Base-by-base conservation (phyloP, 768 basidiomycete species). In the Serendipita sp. region DNA sequence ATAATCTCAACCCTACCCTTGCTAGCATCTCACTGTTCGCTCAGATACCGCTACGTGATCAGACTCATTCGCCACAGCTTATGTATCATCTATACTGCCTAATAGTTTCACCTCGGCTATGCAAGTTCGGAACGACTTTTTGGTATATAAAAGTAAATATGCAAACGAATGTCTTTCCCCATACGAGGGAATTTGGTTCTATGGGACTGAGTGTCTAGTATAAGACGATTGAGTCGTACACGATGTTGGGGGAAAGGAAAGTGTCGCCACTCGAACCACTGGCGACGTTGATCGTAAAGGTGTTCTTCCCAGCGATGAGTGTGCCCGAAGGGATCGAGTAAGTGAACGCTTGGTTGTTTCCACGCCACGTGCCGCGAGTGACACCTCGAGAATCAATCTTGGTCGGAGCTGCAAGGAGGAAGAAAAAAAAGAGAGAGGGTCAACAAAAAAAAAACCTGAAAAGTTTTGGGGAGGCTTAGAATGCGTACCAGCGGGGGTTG, bases 361-460 rank as follows among this genome's bases (percentile, higher is more conserved):
- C 79, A 41, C 79, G 76, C 78, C 78, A 81, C 32, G 78, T 80
- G n/a, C 79, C 79, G 64, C 78, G 77, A 58, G 79, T 79, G 44
- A 81, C 76, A 47, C 79, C 79, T 70, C 79, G 74, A 56, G 78
- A 79, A 70, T 80, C 75, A 41, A 78, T 66, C 5, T 67, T 65
- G 24, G 76, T 67, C 16, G 78, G 78, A 3, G 76, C 77, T 77
- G 53, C 28, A 60, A 28, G 58, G 32, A 24, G 24, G 24, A 24
- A 24, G 24, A 24, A 24, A 24, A 24, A 24, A 24, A 24, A 24
- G 24, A 24, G 24, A 24, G 24, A 24, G 24, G 24, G 24, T 24
- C 24, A 24, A 24, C 24, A 24, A 24, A 24, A 24, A 24, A 24
- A 24, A 24, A 24, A 24, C 24, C 24, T 24, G 24, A 24, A 24